Evolutionary conservation across 371 early-diverging fungal species (phyloP).

Genomic region (Mucor sp.): DNA sequence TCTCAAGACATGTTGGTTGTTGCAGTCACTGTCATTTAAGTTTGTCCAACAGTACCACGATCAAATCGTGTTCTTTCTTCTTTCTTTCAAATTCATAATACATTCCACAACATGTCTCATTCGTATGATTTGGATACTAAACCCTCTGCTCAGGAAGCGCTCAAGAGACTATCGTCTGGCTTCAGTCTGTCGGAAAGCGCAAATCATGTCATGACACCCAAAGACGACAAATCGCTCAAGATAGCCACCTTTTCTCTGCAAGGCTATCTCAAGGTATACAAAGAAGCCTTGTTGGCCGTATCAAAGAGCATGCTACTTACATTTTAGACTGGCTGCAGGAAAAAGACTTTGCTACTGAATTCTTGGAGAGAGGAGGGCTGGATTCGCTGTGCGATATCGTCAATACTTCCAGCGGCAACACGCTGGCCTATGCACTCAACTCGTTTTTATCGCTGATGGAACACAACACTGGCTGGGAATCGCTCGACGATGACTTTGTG

Average conservation of each 20-base stretch:
- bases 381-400: constrained; percentile 65
- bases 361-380: constrained; percentile 64
- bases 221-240: constrained; percentile 62
- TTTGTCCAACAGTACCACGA: background rate
- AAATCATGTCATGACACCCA: constrained; percentile 24
- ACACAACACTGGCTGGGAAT: constrained; percentile 67
- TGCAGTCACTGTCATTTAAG: constrained; percentile 5
- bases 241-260: constrained; percentile 68
- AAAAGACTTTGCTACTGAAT: constrained; percentile 74
- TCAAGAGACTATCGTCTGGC: constrained; percentile 45
- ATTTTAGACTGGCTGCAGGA: constrained; percentile 40
- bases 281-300: background rate
- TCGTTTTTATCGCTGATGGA: constrained; percentile 71
- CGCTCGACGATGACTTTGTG: constrained; percentile 57
- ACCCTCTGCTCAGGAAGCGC: constrained; percentile 46
- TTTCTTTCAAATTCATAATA: background rate
- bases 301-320: background rate
- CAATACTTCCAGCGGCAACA: constrained; percentile 61
- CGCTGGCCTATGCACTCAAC: constrained; percentile 73
- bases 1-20: no score
- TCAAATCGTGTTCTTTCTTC: background rate
- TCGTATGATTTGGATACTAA: constrained; percentile 35
- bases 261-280: constrained; percentile 62
- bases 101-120: constrained; percentile 11
- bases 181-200: constrained; percentile 27